Evolutionary conservation across 1,284 basidiomycete genomes (phyloP).

Genomic region (Tremellales sp.): DNA sequence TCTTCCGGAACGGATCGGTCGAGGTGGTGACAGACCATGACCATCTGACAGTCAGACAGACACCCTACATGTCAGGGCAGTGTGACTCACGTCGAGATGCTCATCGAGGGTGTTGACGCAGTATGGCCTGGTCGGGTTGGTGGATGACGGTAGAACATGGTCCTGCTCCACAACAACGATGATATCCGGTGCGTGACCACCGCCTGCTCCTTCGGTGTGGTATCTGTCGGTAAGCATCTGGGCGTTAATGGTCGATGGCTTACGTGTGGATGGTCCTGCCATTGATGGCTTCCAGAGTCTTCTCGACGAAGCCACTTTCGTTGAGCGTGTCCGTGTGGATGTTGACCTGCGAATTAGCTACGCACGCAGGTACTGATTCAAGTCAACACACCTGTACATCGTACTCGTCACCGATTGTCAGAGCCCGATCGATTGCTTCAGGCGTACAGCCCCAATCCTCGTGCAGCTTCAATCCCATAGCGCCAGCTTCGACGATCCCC

Average conservation of each 20-base stretch:
- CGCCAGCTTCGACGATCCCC: slow-evolving; percentile 83
- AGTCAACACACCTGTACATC: slow-evolving; percentile 72
- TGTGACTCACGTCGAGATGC: slow-evolving; percentile 76
- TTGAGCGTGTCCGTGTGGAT: slow-evolving; percentile 98
- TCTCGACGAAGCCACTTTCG: slow-evolving; percentile 70
- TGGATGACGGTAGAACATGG: slow-evolving; percentile 95
- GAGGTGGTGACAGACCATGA: slow-evolving; percentile 89
- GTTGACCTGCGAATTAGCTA: slow-evolving; percentile 59
- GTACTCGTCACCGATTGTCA: slow-evolving; percentile 83
- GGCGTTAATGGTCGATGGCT: slow-evolving; percentile 2
- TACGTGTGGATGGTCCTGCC: slow-evolving; percentile 88
- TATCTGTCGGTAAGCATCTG: slow-evolving; percentile 51
- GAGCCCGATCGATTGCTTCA: slow-evolving; percentile 69
- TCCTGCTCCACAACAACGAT: slow-evolving; percentile 86
- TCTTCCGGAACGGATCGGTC: slow-evolving; percentile 89
- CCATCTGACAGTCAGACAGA: slow-evolving; percentile 60
- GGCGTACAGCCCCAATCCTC: slow-evolving; percentile 99
- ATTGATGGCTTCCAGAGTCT: slow-evolving; percentile 85
- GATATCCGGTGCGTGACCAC: slow-evolving; percentile 97
- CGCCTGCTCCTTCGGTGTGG: slow-evolving; percentile 90
- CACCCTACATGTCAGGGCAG: slow-evolving; percentile 2
- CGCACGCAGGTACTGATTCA: too few relatives aligned
- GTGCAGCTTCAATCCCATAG: slow-evolving; percentile 88
- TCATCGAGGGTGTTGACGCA: slow-evolving; percentile 91
- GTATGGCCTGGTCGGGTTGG: slow-evolving; percentile 94